Evolutionary conservation across 371 early-diverging fungal species (phyloP), one percentile per base, ranked within the genome.

Genomic region (Haplosporangium sp.): DNA sequence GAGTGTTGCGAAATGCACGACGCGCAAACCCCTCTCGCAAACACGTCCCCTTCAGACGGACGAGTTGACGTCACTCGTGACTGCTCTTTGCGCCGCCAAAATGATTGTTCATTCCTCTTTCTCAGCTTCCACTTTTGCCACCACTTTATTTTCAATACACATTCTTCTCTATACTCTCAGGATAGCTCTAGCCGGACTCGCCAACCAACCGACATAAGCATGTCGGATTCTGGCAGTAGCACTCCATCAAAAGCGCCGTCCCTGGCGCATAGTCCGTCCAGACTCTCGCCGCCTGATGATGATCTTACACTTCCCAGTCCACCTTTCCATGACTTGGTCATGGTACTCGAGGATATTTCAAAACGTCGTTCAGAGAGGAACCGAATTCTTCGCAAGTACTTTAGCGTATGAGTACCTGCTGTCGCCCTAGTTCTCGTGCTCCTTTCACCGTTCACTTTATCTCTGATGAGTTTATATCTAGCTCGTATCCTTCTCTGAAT

Each of bases 261-360:
- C 13, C 5, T 9, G 14, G 10, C 59, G 5, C 11, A 38, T 11
- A 45, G 48, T 29, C 10, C 43, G n/a, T 9, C 37, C 29, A 11
- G 11, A 37, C 23, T 48, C 14, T 37, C 57, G 14, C 55, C 29
- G n/a, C 43, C 20, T 0, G 67, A 73, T 38, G 67, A 76, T 45
- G 77, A 76, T 21, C 67, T 53, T 12, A 41, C 60, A 16, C 13
- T 60, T 11, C 77, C 67, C 12, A 76, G 77, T 36, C 77, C 77
- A 3, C 64, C 70, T 8, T 76, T 76, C 55, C 71, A 70, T 41
- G 77, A 76, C 23, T 56, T 76, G n/a, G 59, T 76, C 59, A 71
- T 71, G 77, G 21, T 76, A 13, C 64, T 76, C 3, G 77, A 76
- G 48, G 77, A 76, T 16, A 71, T 76, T 14, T 70, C 77, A 1